phyloP scores from a whole-genome alignment of 441 rosid species.

The Pelargonium exstipulatum region DNA sequence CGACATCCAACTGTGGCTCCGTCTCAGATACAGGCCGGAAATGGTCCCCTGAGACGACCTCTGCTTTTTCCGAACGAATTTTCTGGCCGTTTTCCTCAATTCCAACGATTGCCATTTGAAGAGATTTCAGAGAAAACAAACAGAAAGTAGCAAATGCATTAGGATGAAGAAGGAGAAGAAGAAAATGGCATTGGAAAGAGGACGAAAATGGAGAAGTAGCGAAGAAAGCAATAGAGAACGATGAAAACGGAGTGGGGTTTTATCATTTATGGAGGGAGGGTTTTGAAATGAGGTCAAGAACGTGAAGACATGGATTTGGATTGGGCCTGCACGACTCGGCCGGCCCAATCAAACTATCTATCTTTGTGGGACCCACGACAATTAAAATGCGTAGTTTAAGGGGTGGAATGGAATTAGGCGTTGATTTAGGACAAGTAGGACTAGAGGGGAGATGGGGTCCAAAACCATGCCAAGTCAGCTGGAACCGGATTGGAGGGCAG shows the following conservation, averaged over 20 bases:
- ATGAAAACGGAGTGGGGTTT: constrained; percentile 23
- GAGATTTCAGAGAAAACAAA: not conserved
- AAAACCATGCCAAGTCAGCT: not conserved
- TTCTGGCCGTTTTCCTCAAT: not conserved
- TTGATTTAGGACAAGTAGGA: not conserved
- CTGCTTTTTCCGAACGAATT: not conserved
- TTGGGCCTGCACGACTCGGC: constrained; percentile 1
- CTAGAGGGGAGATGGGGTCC: not conserved
- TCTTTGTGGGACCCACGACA: not conserved
- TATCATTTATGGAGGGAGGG: constrained; percentile 17
- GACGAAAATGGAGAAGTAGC: not conserved
- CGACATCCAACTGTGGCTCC: not conserved
- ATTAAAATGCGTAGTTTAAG: not conserved
- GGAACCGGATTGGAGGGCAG: not conserved
- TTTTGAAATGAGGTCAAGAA: constrained; percentile 14
- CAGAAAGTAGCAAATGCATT: too few species aligned
- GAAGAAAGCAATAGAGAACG: constrained; percentile 10
- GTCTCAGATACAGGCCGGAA: not conserved
- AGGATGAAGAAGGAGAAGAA: not conserved
- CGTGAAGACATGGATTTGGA: constrained; percentile 16
- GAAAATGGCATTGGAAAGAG: not conserved
- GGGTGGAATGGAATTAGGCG: not conserved
- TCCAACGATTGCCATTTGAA: not conserved
- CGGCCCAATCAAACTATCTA: constrained; percentile 1
- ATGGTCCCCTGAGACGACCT: too few species aligned